Evolutionary conservation across 352 stramenopile genomes (phyloP), one percentile per base, ranked within the genome.

Genomic region (Phytopythium vexans): DNA sequence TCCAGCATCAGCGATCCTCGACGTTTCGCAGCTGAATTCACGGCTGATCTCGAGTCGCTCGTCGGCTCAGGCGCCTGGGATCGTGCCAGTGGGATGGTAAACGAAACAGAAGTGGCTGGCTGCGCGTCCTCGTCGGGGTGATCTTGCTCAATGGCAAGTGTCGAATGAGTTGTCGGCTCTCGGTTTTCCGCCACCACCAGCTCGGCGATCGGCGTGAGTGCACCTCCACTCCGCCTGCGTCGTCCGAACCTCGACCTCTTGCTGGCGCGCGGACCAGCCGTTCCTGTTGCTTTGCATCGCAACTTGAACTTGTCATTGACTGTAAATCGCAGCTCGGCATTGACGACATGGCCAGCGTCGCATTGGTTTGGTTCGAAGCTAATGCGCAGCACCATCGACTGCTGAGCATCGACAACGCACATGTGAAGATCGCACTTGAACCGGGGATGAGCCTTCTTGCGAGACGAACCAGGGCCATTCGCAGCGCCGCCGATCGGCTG

Each of bases 391-490:
- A 64, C 72, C 46, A 86, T 62, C 0, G 72, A 70, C 47, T 77
- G 70, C 1, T 84, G 62, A 0, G 78, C 65, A 7, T 80, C 63
- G n/a, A 93, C 71, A 1, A 89, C 77, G 54, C 81, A 89, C 12
- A 89, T 52, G 43, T 89, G 74, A 8, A 91, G 35, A 45, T 91
- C 81, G 52, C 81, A 91, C 42, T 82, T 86, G 56, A 91, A 89
- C 6, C 81, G 70, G 33, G 48, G 14, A 4, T 15, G 40, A 2
- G 41, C 42, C 37, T 68, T 70, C 4, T 55, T 62, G 41, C 57
- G 46, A 6, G 64, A 56, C 27, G 52, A 33, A 15, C 55, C 41
- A 1, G 32, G 10, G 21, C 48, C 41, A 1, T 57, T 41, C 38
- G 36, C 54, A 31, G 27, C 37, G 7, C 37, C 42, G 49, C 54